Evolutionary conservation across 2,329 filamentous ascomycete species (phyloP), one percentile per base, ranked within the genome.

Genomic region (Stagonosporopsis tanaceti): DNA sequence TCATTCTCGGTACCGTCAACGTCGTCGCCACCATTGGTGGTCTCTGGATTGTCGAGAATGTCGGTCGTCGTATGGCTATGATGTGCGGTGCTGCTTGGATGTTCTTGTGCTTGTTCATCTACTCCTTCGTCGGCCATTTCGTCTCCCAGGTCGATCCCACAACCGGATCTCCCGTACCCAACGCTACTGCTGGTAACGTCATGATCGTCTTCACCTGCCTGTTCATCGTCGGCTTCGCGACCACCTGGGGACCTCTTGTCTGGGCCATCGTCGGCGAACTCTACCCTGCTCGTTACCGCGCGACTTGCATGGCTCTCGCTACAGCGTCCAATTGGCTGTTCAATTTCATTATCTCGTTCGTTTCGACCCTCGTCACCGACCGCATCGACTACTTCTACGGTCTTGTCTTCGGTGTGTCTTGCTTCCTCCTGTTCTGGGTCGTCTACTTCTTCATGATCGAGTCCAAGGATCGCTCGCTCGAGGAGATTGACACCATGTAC

Each of bases 371-470:
- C 76, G 92, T 93, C 72, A 90, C 87, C 0, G 78, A 81, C 0
- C 82, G 84, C 2, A 93, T 93, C 57, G 84, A 89, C 65, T 93
- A 89, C 75, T 82, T 82, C 2, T 91, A 91, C 67, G 90, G 90
- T 3, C 90, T 92, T 57, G 87, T 93, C 37, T 93, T 93, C 73
- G 90, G 89, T 0, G 87, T 81, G 0, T 92, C 87, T 71, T 89
- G 90, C 61, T 77, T 90, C 17, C 78, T 84, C 0, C 89, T 85
- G 0, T 85, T 86, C 1, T 63, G 87, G 0, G 73, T 92, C 30
- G 88, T 93, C 41, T 93, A 89, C 80, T 91, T 93, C 78, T 92
- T 92, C 75, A 85, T 93, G 63, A 86, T 90, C 45, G 90, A 93
- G 74, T 89, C 87, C 39, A 88, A 90, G 73, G 90, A 87, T 55